Base-by-base conservation (phyloP, 1,284 basidiomycete species). In the Ceratobasidium theobromae region DNA sequence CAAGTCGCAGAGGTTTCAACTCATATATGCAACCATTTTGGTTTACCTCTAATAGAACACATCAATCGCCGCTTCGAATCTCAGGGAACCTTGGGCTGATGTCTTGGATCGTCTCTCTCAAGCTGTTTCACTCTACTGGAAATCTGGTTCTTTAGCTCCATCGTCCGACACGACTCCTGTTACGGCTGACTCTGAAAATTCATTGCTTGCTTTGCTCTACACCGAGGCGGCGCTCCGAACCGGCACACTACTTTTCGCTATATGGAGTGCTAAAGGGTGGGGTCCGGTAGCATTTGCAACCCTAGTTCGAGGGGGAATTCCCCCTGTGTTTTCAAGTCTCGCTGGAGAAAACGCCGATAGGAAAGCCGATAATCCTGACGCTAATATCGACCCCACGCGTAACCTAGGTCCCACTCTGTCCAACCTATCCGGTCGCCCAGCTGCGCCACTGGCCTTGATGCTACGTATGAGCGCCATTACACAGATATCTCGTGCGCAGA, bases 221-320 rank as follows among this genome's bases (percentile, higher is more conserved):
- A 81, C 80, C 55, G 82, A 79, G 46, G 84, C 84, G 60, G 80
- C 89, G 60, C 78, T 91, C 9, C 83, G 89, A 40, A 88, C 91
- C 71, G 77, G 86, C 3, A 81, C 82, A 4, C 79, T 92, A 38
- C 77, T 91, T 21, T 87, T 91, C 71, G 79, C 88, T 28, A 80
- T 92, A 16, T 95, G 92, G 90, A 86, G 87, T 32, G 84, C 88
- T 1, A 92, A 92, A 73, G 93, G 93, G 25, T 94, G 91, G 90
- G 90, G 90, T 6, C 84, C 86, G 0, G 80, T 90, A 30, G 87
- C 92, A 2, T 87, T 93, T 69, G 86, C 85, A 14, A 84, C 84
- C 5, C 85, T 94, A 83, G 75, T 92, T 38, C 84, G 88, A 67
- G 80, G 84, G 51, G 86, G 80, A 32, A 80, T 79, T 52, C 82